phyloP scores from a whole-genome alignment of 2,329 filamentous ascomycete species.

The Cladophialophora yegresii region DNA sequence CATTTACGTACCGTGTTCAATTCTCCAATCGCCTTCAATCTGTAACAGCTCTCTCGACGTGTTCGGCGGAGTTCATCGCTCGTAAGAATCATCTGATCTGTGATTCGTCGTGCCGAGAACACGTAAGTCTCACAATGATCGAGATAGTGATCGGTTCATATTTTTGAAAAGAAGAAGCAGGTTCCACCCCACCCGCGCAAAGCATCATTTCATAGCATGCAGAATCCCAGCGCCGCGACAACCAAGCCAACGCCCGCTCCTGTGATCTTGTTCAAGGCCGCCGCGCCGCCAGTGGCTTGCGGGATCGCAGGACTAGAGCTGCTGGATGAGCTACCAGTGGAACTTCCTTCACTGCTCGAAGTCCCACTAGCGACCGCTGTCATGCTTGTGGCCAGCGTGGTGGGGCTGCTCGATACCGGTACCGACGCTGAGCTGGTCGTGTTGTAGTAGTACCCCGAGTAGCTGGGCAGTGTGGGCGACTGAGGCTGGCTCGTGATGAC shows the following conservation, averaged over 20 bases:
- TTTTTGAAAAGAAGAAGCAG: not conserved
- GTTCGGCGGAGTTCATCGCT: not conserved
- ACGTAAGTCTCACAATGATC: not conserved
- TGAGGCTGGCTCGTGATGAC: slow-evolving; percentile 41
- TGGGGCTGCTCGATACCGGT: slow-evolving; percentile 29
- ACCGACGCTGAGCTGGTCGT: slow-evolving; percentile 40
- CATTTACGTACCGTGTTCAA: not conserved
- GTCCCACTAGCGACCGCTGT: slow-evolving; percentile 29
- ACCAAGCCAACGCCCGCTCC: slow-evolving; percentile 48
- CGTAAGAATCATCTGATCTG: not conserved
- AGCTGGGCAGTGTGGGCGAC: slow-evolving; percentile 40
- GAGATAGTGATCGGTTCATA: not conserved
- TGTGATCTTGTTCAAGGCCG: slow-evolving; percentile 43
- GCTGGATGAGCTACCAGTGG: slow-evolving; percentile 17
- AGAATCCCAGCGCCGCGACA: slow-evolving; percentile 40
- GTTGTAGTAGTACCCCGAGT: slow-evolving; percentile 34
- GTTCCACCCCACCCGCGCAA: too few relatives aligned
- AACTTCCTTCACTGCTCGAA: not conserved
- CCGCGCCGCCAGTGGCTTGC: slow-evolving; percentile 44
- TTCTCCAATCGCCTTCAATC: too few relatives aligned
- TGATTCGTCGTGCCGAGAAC: not conserved
- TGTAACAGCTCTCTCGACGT: not conserved
- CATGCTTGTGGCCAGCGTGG: slow-evolving; percentile 38
- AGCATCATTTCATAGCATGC: slow-evolving; percentile 29
- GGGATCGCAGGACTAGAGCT: slow-evolving; percentile 37